A percentile compares a stretch with the other conserved stretches of the same genome.
These are phyloP conservation scores for Botryotinia globosa DNA, from an alignment of 2,329 filamentous ascomycete genomes.

Conservation along the genomic window DNA sequence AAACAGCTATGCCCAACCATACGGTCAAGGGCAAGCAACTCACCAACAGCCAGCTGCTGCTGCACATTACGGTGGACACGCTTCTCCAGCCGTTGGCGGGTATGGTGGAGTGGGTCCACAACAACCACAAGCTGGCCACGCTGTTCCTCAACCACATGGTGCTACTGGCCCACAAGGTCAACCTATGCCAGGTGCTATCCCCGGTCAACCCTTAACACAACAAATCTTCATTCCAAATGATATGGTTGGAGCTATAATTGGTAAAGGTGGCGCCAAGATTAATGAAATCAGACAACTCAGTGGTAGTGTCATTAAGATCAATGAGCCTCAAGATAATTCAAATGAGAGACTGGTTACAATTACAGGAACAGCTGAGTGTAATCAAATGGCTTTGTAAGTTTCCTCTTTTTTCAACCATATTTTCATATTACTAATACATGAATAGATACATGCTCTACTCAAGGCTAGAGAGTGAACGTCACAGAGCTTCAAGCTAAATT, in stretches of 20 bases:
- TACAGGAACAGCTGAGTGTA: constrained; percentile 95
- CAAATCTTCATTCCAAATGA: constrained; percentile 99
- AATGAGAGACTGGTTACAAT: constrained; percentile 98
- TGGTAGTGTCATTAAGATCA: constrained; percentile 99
- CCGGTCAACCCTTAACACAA: constrained; percentile 61
- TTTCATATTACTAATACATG: neutral
- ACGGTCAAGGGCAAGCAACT: constrained; percentile 51
- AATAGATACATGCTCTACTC: constrained; percentile 78
- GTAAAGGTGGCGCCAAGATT: constrained; percentile 85
- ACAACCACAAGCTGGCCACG: constrained; percentile 68
- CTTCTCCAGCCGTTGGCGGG: constrained; percentile 55
- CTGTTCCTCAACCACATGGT: constrained; percentile 57
- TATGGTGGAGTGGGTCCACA: constrained; percentile 81
- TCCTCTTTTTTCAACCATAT: neutral
- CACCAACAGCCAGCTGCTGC: constrained; percentile 59
- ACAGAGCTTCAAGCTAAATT: constrained; percentile 36
- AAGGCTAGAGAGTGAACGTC: constrained; percentile 66
- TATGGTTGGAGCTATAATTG: constrained; percentile 69
- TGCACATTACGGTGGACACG: constrained; percentile 68
- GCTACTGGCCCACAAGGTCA: constrained; percentile 70
- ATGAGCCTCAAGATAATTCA: constrained; percentile 98
- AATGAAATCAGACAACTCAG: constrained; percentile 97
- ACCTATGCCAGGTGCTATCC: constrained; percentile 71
- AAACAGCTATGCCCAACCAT: constrained; percentile 65
- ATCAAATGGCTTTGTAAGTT: constrained; percentile 93